Conservation (phyloP, 345 rosid genomes). For the Psidium guajava region DNA sequence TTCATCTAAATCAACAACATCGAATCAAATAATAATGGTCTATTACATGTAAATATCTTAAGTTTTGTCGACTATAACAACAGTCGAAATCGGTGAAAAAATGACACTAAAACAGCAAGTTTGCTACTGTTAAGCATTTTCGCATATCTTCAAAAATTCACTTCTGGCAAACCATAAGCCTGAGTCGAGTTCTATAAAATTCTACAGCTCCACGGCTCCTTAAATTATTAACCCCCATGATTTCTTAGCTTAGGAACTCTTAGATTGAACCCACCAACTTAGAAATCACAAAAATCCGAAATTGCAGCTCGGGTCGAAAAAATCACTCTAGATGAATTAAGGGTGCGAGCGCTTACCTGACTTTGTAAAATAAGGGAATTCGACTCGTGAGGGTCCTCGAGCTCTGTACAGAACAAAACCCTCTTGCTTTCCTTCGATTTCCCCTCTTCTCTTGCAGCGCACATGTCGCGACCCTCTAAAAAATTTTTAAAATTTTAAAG, state of each 20-base stretch:
- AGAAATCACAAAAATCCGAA: not conserved
- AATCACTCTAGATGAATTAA: not conserved
- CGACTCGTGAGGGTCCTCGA: not conserved
- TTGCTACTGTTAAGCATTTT: not conserved
- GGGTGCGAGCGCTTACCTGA: not conserved
- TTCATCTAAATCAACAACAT: too few species aligned
- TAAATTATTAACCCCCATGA: not conserved
- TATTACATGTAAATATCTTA: not conserved
- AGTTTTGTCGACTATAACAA: not conserved
- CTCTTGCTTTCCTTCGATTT: too few species aligned
- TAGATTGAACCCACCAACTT: not conserved
- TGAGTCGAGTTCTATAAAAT: not conserved
- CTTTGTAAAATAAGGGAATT: not conserved
- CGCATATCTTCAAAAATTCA: not conserved
- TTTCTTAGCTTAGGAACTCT: not conserved
- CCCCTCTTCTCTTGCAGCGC: too few species aligned
- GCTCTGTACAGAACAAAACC: too few species aligned
- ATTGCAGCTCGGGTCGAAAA: not conserved
- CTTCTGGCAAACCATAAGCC: accelerated
- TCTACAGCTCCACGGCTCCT: accelerated
- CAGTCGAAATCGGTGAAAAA: not conserved
- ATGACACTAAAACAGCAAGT: not conserved
- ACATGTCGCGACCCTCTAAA: too few species aligned
- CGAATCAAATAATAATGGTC: too few species aligned
- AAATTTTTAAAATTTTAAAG: too few species aligned